A percentile compares a stretch with the other conserved stretches of the same genome.
Conservation (phyloP, 2,329 filamentous ascomycete species). For the Neurospora crassa region DNA sequence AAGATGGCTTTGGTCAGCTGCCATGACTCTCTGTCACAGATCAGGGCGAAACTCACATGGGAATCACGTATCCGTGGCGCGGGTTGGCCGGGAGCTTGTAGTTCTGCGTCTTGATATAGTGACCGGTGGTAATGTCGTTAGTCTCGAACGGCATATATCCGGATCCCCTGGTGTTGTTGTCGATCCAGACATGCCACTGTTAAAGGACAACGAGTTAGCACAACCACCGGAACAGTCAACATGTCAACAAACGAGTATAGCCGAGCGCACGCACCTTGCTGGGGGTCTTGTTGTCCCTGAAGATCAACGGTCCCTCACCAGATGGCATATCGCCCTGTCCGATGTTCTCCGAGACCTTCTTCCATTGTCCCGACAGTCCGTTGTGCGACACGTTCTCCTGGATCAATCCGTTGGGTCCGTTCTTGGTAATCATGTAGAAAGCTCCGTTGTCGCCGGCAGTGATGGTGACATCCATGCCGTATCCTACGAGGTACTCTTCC, state of each 20-base stretch:
- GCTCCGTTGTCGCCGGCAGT: slow-evolving; percentile 3
- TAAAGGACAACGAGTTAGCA: background rate
- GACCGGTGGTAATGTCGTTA: slow-evolving; percentile 6
- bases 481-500: slow-evolving; percentile 3
- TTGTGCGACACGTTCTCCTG: slow-evolving; percentile 6
- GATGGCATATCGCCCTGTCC: slow-evolving; percentile 8
- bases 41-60: slow-evolving; percentile 7
- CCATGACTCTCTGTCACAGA: background rate
- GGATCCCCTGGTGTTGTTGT: slow-evolving; percentile 10
- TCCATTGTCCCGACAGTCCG: slow-evolving; percentile 9
- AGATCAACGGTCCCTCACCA: slow-evolving; percentile 12
- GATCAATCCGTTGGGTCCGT: slow-evolving; percentile 10
- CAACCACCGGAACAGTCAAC: background rate
- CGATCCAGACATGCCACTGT: slow-evolving; percentile 13
- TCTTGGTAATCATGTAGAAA: slow-evolving; percentile 12
- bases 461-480: slow-evolving; percentile 12
- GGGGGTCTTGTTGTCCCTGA: slow-evolving; percentile 9
- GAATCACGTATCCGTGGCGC: slow-evolving; percentile 12
- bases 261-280: slow-evolving; percentile 5
- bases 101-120: slow-evolving; percentile 3
- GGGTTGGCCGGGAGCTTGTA: slow-evolving; percentile 4
- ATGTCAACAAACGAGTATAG: background rate
- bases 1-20: background rate
- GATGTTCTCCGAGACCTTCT: slow-evolving; percentile 7
- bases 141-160: slow-evolving; percentile 12